Evolutionary conservation across 164 flowering plant genomes (phyloP).

Genomic region (Annona cherimola): DNA sequence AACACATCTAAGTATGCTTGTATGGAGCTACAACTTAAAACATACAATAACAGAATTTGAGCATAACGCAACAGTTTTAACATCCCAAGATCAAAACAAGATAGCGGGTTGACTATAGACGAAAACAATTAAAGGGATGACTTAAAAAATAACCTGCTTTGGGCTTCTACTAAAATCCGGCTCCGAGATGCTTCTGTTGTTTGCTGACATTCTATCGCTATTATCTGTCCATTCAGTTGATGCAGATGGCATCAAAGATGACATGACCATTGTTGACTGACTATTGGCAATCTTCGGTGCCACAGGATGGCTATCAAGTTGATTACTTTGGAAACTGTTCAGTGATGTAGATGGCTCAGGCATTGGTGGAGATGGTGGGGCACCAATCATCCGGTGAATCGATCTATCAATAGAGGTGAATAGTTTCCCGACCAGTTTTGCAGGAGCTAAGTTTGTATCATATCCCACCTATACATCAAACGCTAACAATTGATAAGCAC

Average conservation of each 20-base stretch:
- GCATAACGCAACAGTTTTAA: background rate
- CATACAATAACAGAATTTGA: background rate
- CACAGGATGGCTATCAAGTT: slow-evolving; percentile 29
- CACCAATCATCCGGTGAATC: slow-evolving; percentile 88
- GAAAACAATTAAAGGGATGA: background rate
- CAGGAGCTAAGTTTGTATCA: slow-evolving; percentile 70
- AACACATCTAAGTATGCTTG: background rate
- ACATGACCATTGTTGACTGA: slow-evolving; percentile 76
- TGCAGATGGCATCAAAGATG: slow-evolving; percentile 71
- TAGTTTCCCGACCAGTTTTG: slow-evolving; percentile 74
- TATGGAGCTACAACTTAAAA: background rate
- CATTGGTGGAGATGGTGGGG: slow-evolving; percentile 31
- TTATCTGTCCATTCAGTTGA: slow-evolving; percentile 65
- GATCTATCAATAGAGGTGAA: slow-evolving; percentile 82
- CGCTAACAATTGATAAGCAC: slow-evolving; percentile 4
- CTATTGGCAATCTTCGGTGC: slow-evolving; percentile 57
- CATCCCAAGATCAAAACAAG: background rate
- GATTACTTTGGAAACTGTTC: slow-evolving; percentile 36
- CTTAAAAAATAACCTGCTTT: slow-evolving; percentile 41
- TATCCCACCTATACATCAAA: slow-evolving; percentile 71
- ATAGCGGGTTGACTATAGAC: background rate
- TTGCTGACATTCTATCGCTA: slow-evolving; percentile 39
- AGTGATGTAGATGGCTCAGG: slow-evolving; percentile 50
- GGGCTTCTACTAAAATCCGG: slow-evolving; percentile 84
- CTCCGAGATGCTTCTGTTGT: slow-evolving; percentile 88